phyloP scores from a whole-genome alignment of 345 rosid genomes.

The Brassica nigra region DNA sequence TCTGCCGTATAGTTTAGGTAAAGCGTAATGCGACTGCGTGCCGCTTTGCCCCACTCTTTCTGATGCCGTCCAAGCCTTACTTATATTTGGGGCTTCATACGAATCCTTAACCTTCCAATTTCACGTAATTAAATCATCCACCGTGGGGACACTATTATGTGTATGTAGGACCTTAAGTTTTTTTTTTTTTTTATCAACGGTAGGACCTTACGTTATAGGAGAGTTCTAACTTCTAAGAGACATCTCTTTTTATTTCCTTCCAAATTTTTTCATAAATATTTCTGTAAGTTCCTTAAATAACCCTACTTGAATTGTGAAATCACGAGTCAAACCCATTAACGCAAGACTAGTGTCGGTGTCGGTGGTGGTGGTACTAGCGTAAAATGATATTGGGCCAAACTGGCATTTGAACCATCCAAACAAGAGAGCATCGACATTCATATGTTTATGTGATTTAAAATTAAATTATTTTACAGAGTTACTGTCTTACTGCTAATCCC shows the following conservation, averaged over 20 bases:
- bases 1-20: slow-evolving; percentile 18
- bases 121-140: not conserved
- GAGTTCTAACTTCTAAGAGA: not conserved
- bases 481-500: not conserved
- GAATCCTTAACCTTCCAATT: slow-evolving; percentile 1
- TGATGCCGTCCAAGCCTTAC: slow-evolving; percentile 43
- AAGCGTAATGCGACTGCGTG: slow-evolving; percentile 31
- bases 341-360: slow-evolving; percentile 41
- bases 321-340: slow-evolving; percentile 39
- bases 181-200: no score
- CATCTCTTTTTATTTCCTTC: not conserved
- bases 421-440: slow-evolving; percentile 15
- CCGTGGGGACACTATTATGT: slow-evolving; percentile 19
- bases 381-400: slow-evolving; percentile 1
- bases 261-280: no score
- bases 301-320: slow-evolving; percentile 27
- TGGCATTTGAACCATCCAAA: not conserved
- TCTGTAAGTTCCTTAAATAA: not conserved
- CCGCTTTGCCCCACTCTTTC: slow-evolving; percentile 12
- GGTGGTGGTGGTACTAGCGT: slow-evolving; percentile 23
- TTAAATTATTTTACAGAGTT: not conserved
- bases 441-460: slow-evolving; percentile 18
- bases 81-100: not conserved
- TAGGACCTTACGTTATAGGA: slow-evolving; percentile 20
- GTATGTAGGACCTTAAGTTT: slow-evolving; percentile 21